These are phyloP conservation scores for Tritrichomonas foetus DNA, from an alignment of 208 protist genomes.

Conservation along the genomic window DNA sequence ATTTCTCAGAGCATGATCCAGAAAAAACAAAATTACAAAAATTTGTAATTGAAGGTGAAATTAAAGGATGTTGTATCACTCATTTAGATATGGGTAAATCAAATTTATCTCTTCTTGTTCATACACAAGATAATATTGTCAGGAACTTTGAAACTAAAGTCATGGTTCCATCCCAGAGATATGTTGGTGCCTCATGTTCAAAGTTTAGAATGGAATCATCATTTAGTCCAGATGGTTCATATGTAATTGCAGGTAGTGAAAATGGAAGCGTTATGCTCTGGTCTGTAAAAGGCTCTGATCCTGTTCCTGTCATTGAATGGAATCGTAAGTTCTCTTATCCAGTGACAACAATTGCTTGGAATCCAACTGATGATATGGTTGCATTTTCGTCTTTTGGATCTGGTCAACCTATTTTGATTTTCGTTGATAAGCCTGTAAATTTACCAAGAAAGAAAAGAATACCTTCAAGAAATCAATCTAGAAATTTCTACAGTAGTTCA, in stretches of 20 bases:
- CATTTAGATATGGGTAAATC: background rate
- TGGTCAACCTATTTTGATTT: background rate
- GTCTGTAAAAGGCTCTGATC: background rate
- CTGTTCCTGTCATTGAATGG: background rate
- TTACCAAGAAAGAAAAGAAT: too few relatives aligned
- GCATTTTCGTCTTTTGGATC: background rate
- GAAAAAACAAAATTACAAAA: background rate
- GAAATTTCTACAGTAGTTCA: too few relatives aligned
- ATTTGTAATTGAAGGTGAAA: background rate
- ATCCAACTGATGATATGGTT: background rate
- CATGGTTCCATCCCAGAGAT: background rate
- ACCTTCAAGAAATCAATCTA: too few relatives aligned
- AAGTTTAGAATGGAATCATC: background rate
- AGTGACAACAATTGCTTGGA: background rate
- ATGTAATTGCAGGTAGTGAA: background rate
- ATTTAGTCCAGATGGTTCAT: background rate
- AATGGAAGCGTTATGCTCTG: background rate
- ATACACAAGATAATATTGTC: background rate
- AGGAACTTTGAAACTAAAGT: constrained; percentile 15
- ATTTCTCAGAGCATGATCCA: background rate
- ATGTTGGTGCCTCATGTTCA: background rate
- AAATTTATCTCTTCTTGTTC: background rate
- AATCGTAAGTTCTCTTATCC: background rate
- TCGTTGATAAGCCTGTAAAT: background rate
- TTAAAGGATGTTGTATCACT: background rate